A percentile compares a stretch with the other conserved stretches of the same genome.
phyloP scores from a whole-genome alignment of 176 grass and related monocot species.

The Tuctoria greenei region DNA sequence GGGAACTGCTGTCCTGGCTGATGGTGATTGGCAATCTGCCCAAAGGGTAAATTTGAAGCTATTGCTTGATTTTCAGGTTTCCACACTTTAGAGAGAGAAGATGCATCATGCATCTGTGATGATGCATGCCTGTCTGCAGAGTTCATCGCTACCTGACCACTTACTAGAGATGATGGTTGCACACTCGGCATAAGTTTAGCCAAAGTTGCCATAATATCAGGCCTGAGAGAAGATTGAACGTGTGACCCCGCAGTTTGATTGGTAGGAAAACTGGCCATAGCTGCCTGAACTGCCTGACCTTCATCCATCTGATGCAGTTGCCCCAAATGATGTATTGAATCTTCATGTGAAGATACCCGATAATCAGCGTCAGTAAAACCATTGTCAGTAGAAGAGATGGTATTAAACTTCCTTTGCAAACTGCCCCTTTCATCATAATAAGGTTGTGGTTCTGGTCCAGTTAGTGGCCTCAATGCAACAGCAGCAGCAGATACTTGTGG shows the following conservation, averaged over 20 bases:
- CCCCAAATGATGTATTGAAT: constrained; percentile 27
- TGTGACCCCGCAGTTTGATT: constrained; percentile 46
- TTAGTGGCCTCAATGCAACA: constrained; percentile 50
- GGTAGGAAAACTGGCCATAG: constrained; percentile 26
- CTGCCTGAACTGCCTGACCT: constrained; percentile 35
- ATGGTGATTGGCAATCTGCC: constrained; percentile 41
- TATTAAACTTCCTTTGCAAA: constrained; percentile 47
- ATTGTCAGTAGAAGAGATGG: constrained; percentile 28
- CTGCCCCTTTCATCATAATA: constrained; percentile 49
- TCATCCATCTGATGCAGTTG: constrained; percentile 44
- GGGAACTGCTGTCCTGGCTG: constrained; percentile 49
- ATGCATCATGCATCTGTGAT: constrained; percentile 39
- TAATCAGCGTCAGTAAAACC: constrained; percentile 40
- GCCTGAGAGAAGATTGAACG: constrained; percentile 55
- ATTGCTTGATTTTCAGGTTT: constrained; percentile 41
- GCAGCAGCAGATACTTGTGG: constrained; percentile 57
- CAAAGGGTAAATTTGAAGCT: constrained; percentile 31
- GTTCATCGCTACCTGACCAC: constrained; percentile 47
- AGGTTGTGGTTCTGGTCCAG: constrained; percentile 36
- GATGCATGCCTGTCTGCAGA: constrained; percentile 10
- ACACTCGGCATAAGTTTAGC: constrained; percentile 67
- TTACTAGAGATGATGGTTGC: constrained; percentile 36
- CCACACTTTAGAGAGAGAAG: constrained; percentile 33
- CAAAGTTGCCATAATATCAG: constrained; percentile 78
- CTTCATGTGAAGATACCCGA: constrained; percentile 35